Evolutionary conservation across 2,329 filamentous ascomycete species (phyloP).

Genomic region (Grosmannia serpens): DNA sequence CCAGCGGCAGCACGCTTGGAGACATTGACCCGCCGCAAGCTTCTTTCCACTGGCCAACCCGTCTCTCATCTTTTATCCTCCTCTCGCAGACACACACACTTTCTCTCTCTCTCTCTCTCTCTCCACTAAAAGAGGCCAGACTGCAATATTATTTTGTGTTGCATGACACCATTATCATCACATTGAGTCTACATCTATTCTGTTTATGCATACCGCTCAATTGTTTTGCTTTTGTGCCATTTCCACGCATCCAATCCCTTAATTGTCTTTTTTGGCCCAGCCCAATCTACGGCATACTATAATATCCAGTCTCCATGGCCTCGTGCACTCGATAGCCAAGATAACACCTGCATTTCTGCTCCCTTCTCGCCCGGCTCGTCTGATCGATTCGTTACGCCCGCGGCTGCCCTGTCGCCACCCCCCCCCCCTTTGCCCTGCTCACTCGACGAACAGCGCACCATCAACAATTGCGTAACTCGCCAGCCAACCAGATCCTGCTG

Average conservation of each 20-base stretch:
- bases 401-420: neutral
- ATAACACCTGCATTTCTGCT: neutral
- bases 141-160: neutral
- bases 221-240: neutral
- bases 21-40: neutral
- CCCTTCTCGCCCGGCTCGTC: neutral
- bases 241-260: neutral
- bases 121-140: neutral
- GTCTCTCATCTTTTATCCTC: neutral
- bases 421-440: neutral
- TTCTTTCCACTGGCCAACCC: neutral
- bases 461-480: neutral
- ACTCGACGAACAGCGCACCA: neutral
- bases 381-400: no score
- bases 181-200: neutral
- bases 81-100: neutral
- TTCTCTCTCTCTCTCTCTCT: no score
- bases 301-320: neutral
- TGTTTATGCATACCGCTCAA: neutral
- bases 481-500: neutral
- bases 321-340: neutral
- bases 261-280: neutral
- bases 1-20: neutral
- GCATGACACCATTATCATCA: neutral
- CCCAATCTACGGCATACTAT: neutral